phyloP scores from a whole-genome alignment of 495 filamentous ascomycete species.

The Penicillium canariense region DNA sequence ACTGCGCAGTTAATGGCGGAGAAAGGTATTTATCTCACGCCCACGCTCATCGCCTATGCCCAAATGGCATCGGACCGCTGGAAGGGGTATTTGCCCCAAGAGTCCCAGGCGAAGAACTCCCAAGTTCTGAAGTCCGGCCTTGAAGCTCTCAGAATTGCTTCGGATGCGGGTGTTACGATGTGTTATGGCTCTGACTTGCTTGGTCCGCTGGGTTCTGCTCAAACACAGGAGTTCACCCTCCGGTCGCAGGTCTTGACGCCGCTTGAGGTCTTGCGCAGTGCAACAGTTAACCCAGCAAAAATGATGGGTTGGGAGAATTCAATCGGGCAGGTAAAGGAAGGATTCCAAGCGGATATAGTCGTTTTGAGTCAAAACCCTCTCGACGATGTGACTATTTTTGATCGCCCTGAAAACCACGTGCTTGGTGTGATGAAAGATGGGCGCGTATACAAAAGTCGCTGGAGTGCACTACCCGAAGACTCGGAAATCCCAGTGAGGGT shows the following conservation, averaged over 20 bases:
- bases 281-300: slow-evolving; percentile 50
- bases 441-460: slow-evolving; percentile 43
- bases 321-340: slow-evolving; percentile 44
- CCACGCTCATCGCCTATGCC: slow-evolving; percentile 52
- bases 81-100: slow-evolving; percentile 40
- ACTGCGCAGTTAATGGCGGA: slow-evolving; percentile 49
- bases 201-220: slow-evolving; percentile 41
- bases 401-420: slow-evolving; percentile 42
- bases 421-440: slow-evolving; percentile 52
- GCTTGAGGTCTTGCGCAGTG: slow-evolving; percentile 46
- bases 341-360: slow-evolving; percentile 44
- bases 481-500: slow-evolving; percentile 26
- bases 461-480: slow-evolving; percentile 37
- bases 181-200: slow-evolving; percentile 57
- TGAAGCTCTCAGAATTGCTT: slow-evolving; percentile 41
- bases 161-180: slow-evolving; percentile 49
- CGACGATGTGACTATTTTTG: slow-evolving; percentile 50
- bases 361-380: slow-evolving; percentile 47
- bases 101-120: slow-evolving; percentile 43
- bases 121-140: slow-evolving; percentile 47
- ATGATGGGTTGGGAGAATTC: slow-evolving; percentile 40
- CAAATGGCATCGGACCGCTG: slow-evolving; percentile 46
- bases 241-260: slow-evolving; percentile 42
- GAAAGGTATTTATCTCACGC: slow-evolving; percentile 48
- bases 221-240: slow-evolving; percentile 51